Evolutionary conservation across 257 asterid species (phyloP), one percentile per base, ranked within the genome.

Genomic region (Solanum dulcamara): DNA sequence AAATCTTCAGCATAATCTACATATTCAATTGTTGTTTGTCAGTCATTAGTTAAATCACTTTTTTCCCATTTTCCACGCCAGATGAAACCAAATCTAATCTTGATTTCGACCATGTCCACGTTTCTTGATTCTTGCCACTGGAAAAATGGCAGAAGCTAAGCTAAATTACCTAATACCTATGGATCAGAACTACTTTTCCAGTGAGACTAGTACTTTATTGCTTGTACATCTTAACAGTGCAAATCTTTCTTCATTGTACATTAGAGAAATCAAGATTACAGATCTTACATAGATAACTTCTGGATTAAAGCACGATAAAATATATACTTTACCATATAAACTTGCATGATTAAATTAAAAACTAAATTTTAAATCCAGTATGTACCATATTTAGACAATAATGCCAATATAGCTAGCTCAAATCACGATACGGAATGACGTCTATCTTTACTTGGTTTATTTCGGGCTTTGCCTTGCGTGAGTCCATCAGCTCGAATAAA

Each of bases 371-470:
- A 42, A 10, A 46, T 46, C 83, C 64, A 77, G 62, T 48, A 28
- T n/a, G 42, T 46, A 77, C 57, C 62, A 26, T 77, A 77, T 28
- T 77, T 12, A 77, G 57, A 38, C 28, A 60, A 82, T 37, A 37
- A 60, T 70, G 37, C 80, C 80, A 71, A 82, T 85, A 81, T 48
- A 28, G 80, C 82, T 37, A 62, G 38, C 44, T 64, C 60, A 46
- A 46, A 85, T 92, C 88, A 95, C 51, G 97, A 95, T 84, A 95
- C 88, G 9, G 97, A 95, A 88, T 94, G 95, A 57, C 98, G 84
- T 89, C 98, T 82, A 66, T 91, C 94, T 87, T 87, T 93, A n/a
- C 81, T 46, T 6, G 98, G 93, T 38, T 89, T 92, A 75, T 89
- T 93, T 60, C 92, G 88, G 22, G 83, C 91, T 87, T 88, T 88